Conservation (phyloP, 2,329 filamentous ascomycete species). For the Microsporum audouinii region DNA sequence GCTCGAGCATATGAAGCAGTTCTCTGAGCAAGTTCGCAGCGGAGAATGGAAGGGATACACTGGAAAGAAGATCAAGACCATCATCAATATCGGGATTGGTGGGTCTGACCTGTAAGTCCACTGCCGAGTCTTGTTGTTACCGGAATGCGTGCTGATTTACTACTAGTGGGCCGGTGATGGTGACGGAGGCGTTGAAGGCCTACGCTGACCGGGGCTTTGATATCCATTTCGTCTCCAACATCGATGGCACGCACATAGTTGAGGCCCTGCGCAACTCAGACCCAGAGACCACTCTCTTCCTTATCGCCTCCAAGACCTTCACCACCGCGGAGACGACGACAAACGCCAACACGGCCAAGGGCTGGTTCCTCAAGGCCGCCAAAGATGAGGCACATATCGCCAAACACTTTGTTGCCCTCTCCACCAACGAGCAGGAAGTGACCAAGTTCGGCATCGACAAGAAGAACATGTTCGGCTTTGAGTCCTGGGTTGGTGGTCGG, state of each 20-base stretch:
- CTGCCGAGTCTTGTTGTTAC: background rate
- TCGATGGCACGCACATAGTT: conserved; percentile 94
- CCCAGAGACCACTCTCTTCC: conserved; percentile 96
- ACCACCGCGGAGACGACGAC: conserved; percentile 95
- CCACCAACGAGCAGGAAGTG: conserved; percentile 89
- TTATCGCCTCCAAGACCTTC: conserved; percentile 98
- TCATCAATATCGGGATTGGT: conserved; percentile 96
- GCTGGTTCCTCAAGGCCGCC: conserved; percentile 82
- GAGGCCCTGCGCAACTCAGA: conserved; percentile 82
- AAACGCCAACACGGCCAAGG: conserved; percentile 94
- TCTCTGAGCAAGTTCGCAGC: conserved; percentile 85
- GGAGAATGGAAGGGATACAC: conserved; percentile 96
- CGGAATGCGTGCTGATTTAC: background rate
- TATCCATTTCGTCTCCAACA: conserved; percentile 98
- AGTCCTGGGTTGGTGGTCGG: conserved; percentile 94
- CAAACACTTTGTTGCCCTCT: conserved; percentile 97
- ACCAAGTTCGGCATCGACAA: conserved; percentile 97
- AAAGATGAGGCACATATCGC: conserved; percentile 67
- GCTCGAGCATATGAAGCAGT: conserved; percentile 95
- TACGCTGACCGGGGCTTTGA: conserved; percentile 79
- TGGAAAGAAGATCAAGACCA: conserved; percentile 92
- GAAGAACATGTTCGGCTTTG: conserved; percentile 99
- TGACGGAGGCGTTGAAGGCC: conserved; percentile 91
- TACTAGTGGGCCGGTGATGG: conserved; percentile 90
- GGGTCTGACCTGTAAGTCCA: conserved; percentile 84